Base-by-base conservation (phyloP, 495 filamentous ascomycete species). In the Aspergillus conjunctus region DNA sequence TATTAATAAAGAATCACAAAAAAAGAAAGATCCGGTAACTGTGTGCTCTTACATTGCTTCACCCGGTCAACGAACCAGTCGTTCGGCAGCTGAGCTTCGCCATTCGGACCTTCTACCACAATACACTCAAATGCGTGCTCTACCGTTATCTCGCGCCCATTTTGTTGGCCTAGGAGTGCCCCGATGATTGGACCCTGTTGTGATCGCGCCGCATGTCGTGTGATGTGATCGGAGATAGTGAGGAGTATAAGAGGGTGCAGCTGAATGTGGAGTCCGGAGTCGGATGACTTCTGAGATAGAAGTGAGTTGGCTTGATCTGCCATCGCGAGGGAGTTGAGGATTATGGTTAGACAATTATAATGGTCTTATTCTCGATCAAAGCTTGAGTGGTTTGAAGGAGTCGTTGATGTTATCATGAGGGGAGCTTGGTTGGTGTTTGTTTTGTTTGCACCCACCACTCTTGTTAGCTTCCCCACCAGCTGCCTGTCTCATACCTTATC, bases 201-300 rank as follows among this genome's bases (percentile, higher is more conserved):
- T 51, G 83, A 80, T 31, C 95, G 87, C 43, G 94, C 83, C 14
- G 87, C 90, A 74, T 94, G 92, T 53, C 94, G 86, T 44, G 93
- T 95, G 71, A 97, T 92, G 73, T 92, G 93, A 77, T 99, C 94
- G 53, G 93, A 97, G 61, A 99, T 93, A 18, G 90, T 96, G 75
- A 99, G 91, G 53, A 98, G 86, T 32, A 95, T 91, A 10, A 99
- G 87, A 44, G 94, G 94, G 69, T 99, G 94, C 5, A 99, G 86
- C 65, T 91, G 88, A 31, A 93, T 87, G 64, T 90, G 85, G 17
- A 95, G 85, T 21, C 89, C 87, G 14, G 90, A 91, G 64, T 88
- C 85, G 58, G 92, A 90, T 10, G 89, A 85, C 66, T 88, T 82
- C 10, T 76, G 78, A 1, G 87, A 89, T 33, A 90, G 67, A 31